phyloP scores from a whole-genome alignment of 2,329 filamentous ascomycete genomes.

The Dryadomyces quercus-mongolicae region DNA sequence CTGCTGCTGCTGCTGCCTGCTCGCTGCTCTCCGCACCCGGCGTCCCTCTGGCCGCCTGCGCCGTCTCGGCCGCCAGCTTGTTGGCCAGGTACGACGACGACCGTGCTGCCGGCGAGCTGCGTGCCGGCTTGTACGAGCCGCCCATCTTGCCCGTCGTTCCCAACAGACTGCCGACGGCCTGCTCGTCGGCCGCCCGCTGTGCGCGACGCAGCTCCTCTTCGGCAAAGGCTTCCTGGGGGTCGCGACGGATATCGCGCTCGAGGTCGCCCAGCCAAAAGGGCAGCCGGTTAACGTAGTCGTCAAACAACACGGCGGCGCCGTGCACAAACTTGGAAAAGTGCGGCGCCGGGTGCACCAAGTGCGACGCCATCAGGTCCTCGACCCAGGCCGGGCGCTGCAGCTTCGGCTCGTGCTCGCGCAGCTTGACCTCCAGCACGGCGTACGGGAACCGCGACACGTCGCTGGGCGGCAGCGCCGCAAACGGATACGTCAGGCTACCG shows the following conservation, averaged over 20 bases:
- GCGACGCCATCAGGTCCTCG: slow-evolving; percentile 80
- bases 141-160: slow-evolving; percentile 36
- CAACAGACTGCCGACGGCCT: slow-evolving; percentile 80
- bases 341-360: slow-evolving; percentile 79
- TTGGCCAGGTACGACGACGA: slow-evolving; percentile 44
- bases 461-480: slow-evolving; percentile 74
- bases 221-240: slow-evolving; percentile 81
- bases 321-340: slow-evolving; percentile 97
- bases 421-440: slow-evolving; percentile 84
- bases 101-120: slow-evolving; percentile 56
- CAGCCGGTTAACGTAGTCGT: slow-evolving; percentile 90
- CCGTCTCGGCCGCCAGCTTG: slow-evolving; percentile 26
- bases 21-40: slow-evolving; percentile 5
- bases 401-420: slow-evolving; percentile 47
- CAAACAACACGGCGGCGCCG: slow-evolving; percentile 81
- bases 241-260: slow-evolving; percentile 85
- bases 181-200: slow-evolving; percentile 72
- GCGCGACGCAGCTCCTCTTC: slow-evolving; percentile 78
- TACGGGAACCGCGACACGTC: slow-evolving; percentile 88
- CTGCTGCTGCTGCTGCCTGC: slow-evolving; percentile 4
- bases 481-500: slow-evolving; percentile 72
- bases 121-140: slow-evolving; percentile 44
- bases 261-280: slow-evolving; percentile 93
- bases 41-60: not conserved
- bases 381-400: slow-evolving; percentile 78